phyloP scores from a whole-genome alignment of 2,329 filamentous ascomycete species.

The Aspergillus jensenii region DNA sequence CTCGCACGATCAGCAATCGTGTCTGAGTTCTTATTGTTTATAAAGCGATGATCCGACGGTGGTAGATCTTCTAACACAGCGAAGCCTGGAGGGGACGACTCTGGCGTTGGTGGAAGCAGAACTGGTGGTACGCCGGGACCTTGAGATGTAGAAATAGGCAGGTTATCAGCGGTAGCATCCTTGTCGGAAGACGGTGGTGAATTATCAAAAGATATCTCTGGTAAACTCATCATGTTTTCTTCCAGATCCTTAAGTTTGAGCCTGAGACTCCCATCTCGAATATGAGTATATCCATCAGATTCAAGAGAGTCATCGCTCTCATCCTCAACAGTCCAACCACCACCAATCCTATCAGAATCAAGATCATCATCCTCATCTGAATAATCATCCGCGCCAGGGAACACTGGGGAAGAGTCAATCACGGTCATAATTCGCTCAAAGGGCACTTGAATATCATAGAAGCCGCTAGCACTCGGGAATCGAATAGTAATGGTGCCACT shows the following conservation, averaged over 20 bases:
- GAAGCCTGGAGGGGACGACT: slow-evolving; percentile 32
- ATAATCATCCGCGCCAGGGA: too few species aligned
- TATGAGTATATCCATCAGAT: neutral
- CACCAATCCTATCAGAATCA: slow-evolving; percentile 44
- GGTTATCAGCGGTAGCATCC: slow-evolving; percentile 4
- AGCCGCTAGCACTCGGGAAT: slow-evolving; percentile 51
- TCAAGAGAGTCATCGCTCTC: slow-evolving; percentile 33
- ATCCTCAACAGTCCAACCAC: slow-evolving; percentile 43
- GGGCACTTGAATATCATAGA: slow-evolving; percentile 50
- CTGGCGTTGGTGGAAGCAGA: slow-evolving; percentile 4
- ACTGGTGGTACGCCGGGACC: neutral
- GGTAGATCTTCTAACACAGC: slow-evolving; percentile 42
- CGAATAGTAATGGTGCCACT: slow-evolving; percentile 56
- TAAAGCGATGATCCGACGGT: slow-evolving; percentile 47
- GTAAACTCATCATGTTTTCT: neutral
- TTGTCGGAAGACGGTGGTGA: slow-evolving; percentile 1
- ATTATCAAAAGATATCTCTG: slow-evolving; percentile 12
- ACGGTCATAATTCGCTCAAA: slow-evolving; percentile 52
- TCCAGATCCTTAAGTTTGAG: neutral
- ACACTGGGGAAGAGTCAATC: slow-evolving; percentile 19
- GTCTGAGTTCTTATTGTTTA: slow-evolving; percentile 25
- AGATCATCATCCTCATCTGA: slow-evolving; percentile 29
- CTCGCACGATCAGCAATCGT: slow-evolving; percentile 36
- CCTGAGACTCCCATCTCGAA: too few species aligned
- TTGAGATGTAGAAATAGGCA: neutral